Conservation (phyloP, 257 asterid genomes). For the Gentiana straminea region DNA sequence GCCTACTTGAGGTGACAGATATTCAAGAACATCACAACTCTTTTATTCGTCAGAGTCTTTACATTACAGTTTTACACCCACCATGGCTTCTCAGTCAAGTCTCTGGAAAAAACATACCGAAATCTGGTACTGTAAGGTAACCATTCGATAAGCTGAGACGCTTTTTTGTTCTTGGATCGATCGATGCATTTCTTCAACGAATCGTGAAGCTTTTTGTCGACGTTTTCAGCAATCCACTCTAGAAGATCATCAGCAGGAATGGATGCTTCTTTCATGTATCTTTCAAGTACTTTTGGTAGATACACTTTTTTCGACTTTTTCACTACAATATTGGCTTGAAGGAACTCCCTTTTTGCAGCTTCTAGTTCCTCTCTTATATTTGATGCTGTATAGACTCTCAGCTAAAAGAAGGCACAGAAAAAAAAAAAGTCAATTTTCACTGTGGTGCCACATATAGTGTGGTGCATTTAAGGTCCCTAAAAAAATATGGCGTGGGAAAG, state of each 20-base stretch:
- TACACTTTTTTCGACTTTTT: slow-evolving; percentile 38
- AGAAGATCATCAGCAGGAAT: slow-evolving; percentile 34
- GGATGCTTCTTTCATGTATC: slow-evolving; percentile 40
- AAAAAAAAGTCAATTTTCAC: not conserved
- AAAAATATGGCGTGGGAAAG: not conserved
- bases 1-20: too few species aligned
- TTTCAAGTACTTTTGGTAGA: slow-evolving; percentile 37
- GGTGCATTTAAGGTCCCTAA: too few species aligned
- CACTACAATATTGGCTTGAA: slow-evolving; percentile 34
- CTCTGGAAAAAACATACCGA: slow-evolving; percentile 37
- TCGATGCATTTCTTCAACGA: slow-evolving; percentile 35
- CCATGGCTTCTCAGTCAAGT: slow-evolving; percentile 37
- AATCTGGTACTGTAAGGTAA: slow-evolving; percentile 43
- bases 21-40: too few species aligned
- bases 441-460: too few species aligned
- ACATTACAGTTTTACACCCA: slow-evolving; percentile 18
- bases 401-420: slow-evolving; percentile 14
- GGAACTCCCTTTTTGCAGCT: slow-evolving; percentile 43
- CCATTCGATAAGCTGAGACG: slow-evolving; percentile 45
- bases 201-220: slow-evolving; percentile 36
- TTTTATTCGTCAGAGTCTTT: too few species aligned
- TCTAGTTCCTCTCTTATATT: slow-evolving; percentile 38
- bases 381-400: slow-evolving; percentile 41
- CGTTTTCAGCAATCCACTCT: slow-evolving; percentile 31
- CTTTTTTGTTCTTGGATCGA: slow-evolving; percentile 15